phyloP scores from a whole-genome alignment of 345 rosid genomes.

The Gynandropsis gynandra region DNA sequence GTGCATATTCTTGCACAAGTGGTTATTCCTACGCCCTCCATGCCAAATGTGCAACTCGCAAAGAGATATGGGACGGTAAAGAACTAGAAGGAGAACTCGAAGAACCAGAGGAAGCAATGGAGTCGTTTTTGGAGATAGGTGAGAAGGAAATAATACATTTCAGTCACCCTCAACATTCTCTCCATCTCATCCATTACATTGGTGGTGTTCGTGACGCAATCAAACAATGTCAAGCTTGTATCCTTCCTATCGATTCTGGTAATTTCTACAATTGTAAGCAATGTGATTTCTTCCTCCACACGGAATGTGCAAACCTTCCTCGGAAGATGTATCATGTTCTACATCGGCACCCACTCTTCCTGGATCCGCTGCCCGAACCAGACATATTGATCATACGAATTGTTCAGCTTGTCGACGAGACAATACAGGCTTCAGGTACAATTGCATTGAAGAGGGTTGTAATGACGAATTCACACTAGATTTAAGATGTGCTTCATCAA shows the following conservation, averaged over 20 bases:
- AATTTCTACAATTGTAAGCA: no score
- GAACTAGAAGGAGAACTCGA: constrained; percentile 8
- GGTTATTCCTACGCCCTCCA: no score
- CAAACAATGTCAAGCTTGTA: no score
- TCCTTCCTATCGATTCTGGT: no score
- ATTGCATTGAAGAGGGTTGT: no score
- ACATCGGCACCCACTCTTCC: constrained; percentile 1
- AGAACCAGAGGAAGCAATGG: neutral
- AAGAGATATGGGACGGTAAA: neutral
- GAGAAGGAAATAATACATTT: no score
- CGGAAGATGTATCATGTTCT: constrained; percentile 9
- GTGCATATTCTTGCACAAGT: no score
- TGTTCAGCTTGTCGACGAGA: neutral
- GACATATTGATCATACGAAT: neutral
- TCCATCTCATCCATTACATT: neutral
- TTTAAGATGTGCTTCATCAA: no score
- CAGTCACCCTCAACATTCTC: neutral
- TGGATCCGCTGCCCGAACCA: neutral
- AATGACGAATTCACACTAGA: no score
- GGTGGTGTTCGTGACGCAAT: neutral
- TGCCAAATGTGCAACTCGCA: no score
- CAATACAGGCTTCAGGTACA: neutral
- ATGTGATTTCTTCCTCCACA: no score
- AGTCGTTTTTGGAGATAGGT: neutral
- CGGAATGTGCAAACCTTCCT: no score